Percentiles rank a stretch among this genome's conserved stretches.
These are phyloP conservation scores for Fonsecaea multimorphosa DNA, from an alignment of 2,329 filamentous ascomycete genomes.

Conservation along the genomic window DNA sequence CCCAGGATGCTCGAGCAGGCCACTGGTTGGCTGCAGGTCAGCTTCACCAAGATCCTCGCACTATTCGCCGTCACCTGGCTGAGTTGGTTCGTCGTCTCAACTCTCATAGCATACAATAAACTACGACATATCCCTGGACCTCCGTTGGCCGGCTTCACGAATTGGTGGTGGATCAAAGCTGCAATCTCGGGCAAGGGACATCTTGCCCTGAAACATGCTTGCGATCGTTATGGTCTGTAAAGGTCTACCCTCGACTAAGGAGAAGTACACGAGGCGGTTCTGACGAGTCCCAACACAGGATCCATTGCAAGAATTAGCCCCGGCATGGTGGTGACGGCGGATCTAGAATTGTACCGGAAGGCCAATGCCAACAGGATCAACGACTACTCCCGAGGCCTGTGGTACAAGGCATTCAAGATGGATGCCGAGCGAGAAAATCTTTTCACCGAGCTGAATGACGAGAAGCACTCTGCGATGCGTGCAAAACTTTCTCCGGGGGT, in stretches of 20 bases:
- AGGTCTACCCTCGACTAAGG: background rate
- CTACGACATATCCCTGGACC: slow-evolving; percentile 29
- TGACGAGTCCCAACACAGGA: slow-evolving; percentile 21
- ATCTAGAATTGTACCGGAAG: slow-evolving; percentile 53
- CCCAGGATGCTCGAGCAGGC: slow-evolving; percentile 20
- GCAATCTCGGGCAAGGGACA: slow-evolving; percentile 20
- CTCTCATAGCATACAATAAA: slow-evolving; percentile 15
- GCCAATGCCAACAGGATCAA: slow-evolving; percentile 25
- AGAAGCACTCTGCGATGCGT: slow-evolving; percentile 53
- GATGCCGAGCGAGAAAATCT: slow-evolving; percentile 62
- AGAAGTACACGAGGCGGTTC: background rate
- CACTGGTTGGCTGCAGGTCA: slow-evolving; percentile 13
- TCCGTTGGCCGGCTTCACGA: slow-evolving; percentile 24
- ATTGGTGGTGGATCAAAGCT: slow-evolving; percentile 31
- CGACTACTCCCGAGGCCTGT: slow-evolving; percentile 39
- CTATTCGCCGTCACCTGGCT: slow-evolving; percentile 12
- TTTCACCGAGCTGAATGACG: slow-evolving; percentile 59
- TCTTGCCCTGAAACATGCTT: slow-evolving; percentile 22
- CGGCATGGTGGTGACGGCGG: slow-evolving; percentile 57
- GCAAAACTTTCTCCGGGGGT: slow-evolving; percentile 61
- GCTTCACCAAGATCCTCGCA: slow-evolving; percentile 9
- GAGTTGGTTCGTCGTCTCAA: slow-evolving; percentile 13
- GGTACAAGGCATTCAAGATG: slow-evolving; percentile 59
- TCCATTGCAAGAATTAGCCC: slow-evolving; percentile 54
- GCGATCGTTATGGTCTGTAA: slow-evolving; percentile 26